These are phyloP conservation scores for Chrysoporthe deuterocubensis DNA, from an alignment of 2,329 filamentous ascomycete genomes.

Conservation along the genomic window DNA sequence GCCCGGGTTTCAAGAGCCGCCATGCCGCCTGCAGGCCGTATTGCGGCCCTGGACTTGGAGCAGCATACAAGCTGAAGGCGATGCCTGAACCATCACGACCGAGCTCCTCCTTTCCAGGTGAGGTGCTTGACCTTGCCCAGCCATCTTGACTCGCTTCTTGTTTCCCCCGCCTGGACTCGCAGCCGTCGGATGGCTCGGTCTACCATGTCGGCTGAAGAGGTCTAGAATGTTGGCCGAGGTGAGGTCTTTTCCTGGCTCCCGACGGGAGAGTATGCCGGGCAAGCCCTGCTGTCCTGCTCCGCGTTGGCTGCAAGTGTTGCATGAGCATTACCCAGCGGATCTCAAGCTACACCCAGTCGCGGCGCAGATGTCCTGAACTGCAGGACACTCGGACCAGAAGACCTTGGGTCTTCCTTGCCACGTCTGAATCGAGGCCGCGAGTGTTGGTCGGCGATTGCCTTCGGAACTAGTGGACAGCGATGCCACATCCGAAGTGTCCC, in stretches of 20 bases:
- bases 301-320: background rate
- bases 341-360: background rate
- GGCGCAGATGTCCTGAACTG: background rate
- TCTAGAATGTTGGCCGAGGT: background rate
- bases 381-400: background rate
- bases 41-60: background rate
- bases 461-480: background rate
- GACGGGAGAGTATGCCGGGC: background rate
- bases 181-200: background rate
- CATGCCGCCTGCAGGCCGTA: constrained; percentile 2
- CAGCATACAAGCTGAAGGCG: background rate
- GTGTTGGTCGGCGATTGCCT: background rate
- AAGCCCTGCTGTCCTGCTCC: background rate
- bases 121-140: background rate
- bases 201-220: background rate
- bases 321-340: background rate
- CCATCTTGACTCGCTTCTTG: background rate
- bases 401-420: background rate
- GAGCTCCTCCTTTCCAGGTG: background rate
- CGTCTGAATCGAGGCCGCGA: background rate
- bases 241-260: background rate
- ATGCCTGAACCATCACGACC: background rate
- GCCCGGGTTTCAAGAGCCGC: constrained; percentile 18
- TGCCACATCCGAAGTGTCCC: background rate
- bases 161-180: background rate